Conservation (phyloP, 2,329 filamentous ascomycete genomes). For the Shiraia sp. region DNA sequence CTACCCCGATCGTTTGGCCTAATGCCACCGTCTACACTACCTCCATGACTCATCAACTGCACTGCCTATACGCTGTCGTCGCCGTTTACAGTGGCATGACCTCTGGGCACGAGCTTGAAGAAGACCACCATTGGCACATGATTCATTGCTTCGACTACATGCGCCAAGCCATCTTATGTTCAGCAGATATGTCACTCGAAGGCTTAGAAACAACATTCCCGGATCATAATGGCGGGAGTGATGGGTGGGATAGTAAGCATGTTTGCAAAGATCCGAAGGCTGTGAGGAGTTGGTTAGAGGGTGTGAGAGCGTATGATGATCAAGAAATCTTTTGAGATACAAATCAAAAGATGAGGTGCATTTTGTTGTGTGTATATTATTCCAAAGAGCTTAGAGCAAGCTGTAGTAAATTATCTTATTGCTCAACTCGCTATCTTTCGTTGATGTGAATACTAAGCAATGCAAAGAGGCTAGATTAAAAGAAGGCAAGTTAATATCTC, state of each 20-base stretch:
- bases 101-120: conserved; percentile 27
- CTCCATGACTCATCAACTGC: conserved; percentile 40
- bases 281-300: conserved; percentile 24
- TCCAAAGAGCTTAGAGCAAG: no score
- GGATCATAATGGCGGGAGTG: conserved; percentile 41
- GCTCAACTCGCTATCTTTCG: no score
- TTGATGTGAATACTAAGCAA: no score
- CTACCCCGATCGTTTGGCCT: conserved; percentile 38
- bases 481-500: no score
- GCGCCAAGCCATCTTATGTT: conserved; percentile 40
- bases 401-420: no score
- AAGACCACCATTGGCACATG: conserved; percentile 44
- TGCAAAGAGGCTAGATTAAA: no score
- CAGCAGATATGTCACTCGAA: conserved; percentile 36
- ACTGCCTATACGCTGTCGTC: conserved; percentile 40
- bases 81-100: conserved; percentile 36
- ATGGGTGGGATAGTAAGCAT: conserved; percentile 43
- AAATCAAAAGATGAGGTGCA: background rate
- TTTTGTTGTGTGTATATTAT: no score
- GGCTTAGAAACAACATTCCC: conserved; percentile 41
- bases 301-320: conserved; percentile 39
- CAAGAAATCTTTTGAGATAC: conserved; percentile 33
- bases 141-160: conserved; percentile 45
- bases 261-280: conserved; percentile 23
- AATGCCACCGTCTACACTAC: conserved; percentile 41